Base-by-base conservation (phyloP, 2,329 filamentous ascomycete genomes). In the Monilinia vaccinii-corymbosi region DNA sequence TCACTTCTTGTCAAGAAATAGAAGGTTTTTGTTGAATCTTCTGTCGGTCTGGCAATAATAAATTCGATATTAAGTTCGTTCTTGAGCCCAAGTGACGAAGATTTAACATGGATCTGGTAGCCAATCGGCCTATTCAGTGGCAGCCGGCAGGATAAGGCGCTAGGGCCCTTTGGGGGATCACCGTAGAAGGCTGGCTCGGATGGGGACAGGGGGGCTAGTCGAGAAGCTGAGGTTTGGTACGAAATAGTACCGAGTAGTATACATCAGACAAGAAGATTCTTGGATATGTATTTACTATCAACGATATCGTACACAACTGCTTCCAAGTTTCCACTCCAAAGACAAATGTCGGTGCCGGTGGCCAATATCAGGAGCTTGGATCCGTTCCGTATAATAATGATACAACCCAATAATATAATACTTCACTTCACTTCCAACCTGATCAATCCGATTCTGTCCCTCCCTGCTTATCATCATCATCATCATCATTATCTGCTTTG, bases 401-500 rank as follows among this genome's bases (percentile, higher is more conserved):
- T 58, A 32, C 47, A 25, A 40, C 3, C 25, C 28, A 11, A 42
- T 58, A 11, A 42, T 58, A 21, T 36, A 5, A 23, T 32, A 50
- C n/a, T 55, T 14, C 25, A 21, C 47, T 9, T 32, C 45, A 50
- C n/a, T 55, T 14, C 25, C 40, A 23, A 18, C 18, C 14, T 44
- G 7, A 55, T 55, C 49, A 60, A 6, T 47, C 49, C 8, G 49
- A 55, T n/a, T 47, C 49, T 34, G 42, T 21, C 32, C 44, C 57
- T 28, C 21, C 40, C 13, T 56, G 53, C 18, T 47, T 42, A 42
- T 66, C 68, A 28, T 66, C 68, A 23, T 69, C 68, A 49, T 70
- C 65, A 42, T 66, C 68, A 28, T 66, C 68, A 23, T 69, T 67
- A 49, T 70, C 65, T 47, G 79, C 76, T 48, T 79, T 78, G 61